A percentile compares a stretch with the other conserved stretches of the same genome.
Evolutionary conservation across 1,284 basidiomycete genomes (phyloP).

Genomic region (Apiotrichum gamsii): DNA sequence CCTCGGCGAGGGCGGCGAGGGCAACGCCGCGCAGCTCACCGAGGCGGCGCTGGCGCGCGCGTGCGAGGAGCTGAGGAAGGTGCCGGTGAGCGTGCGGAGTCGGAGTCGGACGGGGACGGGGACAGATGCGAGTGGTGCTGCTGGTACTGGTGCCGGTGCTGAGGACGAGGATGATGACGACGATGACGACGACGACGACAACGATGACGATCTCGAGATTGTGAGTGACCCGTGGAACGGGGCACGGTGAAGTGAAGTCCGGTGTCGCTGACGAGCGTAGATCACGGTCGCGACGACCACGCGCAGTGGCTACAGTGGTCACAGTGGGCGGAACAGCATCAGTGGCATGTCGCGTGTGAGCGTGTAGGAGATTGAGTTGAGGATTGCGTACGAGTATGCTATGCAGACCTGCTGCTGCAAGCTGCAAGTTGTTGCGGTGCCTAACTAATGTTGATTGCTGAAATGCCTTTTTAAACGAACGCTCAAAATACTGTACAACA

Average conservation of each 20-base stretch:
- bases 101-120: neutral
- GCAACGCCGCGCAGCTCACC: constrained; percentile 15
- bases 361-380: no score
- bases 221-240: neutral
- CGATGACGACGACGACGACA: constrained; percentile 9
- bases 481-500: no score
- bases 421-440: no score
- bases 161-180: neutral
- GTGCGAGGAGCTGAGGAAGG: constrained; percentile 13
- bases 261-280: neutral
- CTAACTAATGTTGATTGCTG: no score
- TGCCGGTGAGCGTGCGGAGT: neutral
- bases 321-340: neutral
- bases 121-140: no score
- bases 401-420: no score
- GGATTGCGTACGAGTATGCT: no score
- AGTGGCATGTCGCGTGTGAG: neutral
- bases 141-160: neutral
- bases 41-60: constrained; percentile 20
- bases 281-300: neutral
- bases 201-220: constrained; percentile 15
- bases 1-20: constrained; percentile 6
- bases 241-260: no score
- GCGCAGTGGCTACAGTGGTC: neutral
- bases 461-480: no score